phyloP scores from a whole-genome alignment of 108 stramenopile genomes.

The Skeletonema marinoi region DNA sequence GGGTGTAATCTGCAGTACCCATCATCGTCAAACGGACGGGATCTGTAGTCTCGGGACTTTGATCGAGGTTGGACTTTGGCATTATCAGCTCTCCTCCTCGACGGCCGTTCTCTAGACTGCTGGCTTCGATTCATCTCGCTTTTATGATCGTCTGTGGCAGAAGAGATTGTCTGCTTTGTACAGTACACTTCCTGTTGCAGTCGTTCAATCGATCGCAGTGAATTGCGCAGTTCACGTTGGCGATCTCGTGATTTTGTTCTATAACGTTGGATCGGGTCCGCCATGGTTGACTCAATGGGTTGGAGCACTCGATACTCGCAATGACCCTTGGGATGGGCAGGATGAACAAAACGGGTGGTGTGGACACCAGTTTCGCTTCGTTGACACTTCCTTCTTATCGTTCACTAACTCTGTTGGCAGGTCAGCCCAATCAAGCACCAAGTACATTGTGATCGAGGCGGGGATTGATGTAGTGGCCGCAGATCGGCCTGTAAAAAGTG shows the following conservation, averaged over 20 bases:
- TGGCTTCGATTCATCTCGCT: background rate
- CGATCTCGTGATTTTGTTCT: background rate
- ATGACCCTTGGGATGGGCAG: background rate
- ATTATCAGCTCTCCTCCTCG: background rate
- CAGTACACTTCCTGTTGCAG: background rate
- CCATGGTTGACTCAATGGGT: background rate
- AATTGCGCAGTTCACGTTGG: background rate
- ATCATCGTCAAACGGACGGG: slow-evolving; percentile 9
- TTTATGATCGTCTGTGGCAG: background rate
- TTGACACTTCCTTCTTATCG: too few species aligned
- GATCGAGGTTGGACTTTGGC: background rate
- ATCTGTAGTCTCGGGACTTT: background rate
- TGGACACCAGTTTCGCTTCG: background rate
- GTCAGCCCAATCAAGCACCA: too few species aligned
- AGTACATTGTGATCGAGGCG: too few species aligned
- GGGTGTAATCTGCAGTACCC: slow-evolving; percentile 17
- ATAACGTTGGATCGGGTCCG: background rate
- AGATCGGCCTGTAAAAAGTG: too few species aligned
- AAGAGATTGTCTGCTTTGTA: background rate
- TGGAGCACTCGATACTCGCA: background rate
- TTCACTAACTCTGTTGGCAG: too few species aligned
- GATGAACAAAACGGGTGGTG: too few species aligned
- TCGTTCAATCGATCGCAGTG: background rate
- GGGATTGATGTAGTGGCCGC: too few species aligned
- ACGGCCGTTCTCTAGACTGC: background rate